Percentiles rank a stretch among this genome's conserved stretches.
These are phyloP conservation scores for Colletotrichum spinosum DNA, from an alignment of 2,329 filamentous ascomycete species.

Conservation along the genomic window DNA sequence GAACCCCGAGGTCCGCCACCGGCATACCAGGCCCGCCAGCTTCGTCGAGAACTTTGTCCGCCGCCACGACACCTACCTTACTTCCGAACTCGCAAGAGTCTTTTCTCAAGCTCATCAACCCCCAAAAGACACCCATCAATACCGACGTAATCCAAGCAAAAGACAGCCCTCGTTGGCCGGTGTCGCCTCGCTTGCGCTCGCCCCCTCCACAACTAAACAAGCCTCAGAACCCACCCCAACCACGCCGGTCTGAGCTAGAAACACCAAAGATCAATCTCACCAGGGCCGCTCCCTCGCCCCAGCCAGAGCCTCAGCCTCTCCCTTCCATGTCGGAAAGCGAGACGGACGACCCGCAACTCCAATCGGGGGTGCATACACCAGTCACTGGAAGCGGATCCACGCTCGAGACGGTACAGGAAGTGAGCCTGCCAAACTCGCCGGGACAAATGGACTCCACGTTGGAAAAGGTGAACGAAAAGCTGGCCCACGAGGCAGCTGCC, in stretches of 20 bases:
- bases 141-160: constrained; percentile 56
- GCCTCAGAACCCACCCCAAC: constrained; percentile 55
- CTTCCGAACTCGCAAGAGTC: constrained; percentile 71
- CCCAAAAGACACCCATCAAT: constrained; percentile 69
- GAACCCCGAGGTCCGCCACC: constrained; percentile 60
- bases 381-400: constrained; percentile 69
- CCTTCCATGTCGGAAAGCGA: constrained; percentile 62
- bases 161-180: constrained; percentile 77
- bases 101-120: constrained; percentile 69
- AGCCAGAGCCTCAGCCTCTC: constrained; percentile 48
- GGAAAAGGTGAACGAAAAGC: constrained; percentile 64
- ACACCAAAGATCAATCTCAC: constrained; percentile 65
- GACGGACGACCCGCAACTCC: constrained; percentile 61
- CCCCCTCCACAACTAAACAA: constrained; percentile 72
- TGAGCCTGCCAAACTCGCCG: constrained; percentile 81
- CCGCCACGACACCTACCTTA: constrained; percentile 75
- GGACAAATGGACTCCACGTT: constrained; percentile 58
- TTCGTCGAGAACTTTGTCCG: constrained; percentile 75
- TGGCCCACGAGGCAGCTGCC: constrained; percentile 54
- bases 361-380: constrained; percentile 69
- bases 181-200: constrained; percentile 81
- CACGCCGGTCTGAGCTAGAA: constrained; percentile 62
- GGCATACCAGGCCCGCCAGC: constrained; percentile 71
- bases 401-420: constrained; percentile 92
- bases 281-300: constrained; percentile 60